Percentiles rank a stretch among this genome's conserved stretches.
These are phyloP conservation scores for Coemansia sp. DNA, from an alignment of 192 early-diverging fungal species.

Conservation along the genomic window DNA sequence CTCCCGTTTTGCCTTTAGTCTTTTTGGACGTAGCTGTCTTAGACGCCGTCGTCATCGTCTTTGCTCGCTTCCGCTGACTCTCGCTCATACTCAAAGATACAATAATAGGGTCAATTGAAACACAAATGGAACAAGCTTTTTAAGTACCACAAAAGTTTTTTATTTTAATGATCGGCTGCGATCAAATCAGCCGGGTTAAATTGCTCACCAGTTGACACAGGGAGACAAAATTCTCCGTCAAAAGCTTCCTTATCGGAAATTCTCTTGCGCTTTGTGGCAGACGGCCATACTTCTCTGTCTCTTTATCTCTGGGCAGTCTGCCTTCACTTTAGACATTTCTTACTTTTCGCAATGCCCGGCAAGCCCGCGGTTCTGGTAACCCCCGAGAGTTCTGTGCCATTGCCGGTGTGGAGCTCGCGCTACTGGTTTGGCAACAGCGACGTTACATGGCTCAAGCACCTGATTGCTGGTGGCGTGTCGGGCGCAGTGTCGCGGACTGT, in stretches of 20 bases:
- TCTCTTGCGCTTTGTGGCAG: background rate
- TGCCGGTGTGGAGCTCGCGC: conserved; percentile 47
- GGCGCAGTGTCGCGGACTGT: conserved; percentile 76
- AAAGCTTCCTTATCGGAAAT: background rate
- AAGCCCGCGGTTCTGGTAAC: conserved; percentile 24
- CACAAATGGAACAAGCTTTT: background rate
- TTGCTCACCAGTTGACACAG: background rate
- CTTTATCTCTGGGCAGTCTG: background rate
- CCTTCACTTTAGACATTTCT: background rate
- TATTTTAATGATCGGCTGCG: background rate
- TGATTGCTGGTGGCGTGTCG: conserved; percentile 73
- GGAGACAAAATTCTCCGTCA: background rate
- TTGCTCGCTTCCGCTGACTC: conserved; percentile 8
- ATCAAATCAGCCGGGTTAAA: conserved; percentile 2
- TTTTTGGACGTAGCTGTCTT: background rate
- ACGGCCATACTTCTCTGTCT: background rate
- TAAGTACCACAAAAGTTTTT: background rate
- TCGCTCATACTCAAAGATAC: background rate
- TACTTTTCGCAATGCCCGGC: conserved; percentile 7
- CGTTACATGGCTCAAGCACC: conserved; percentile 67
- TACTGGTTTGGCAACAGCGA: conserved; percentile 54
- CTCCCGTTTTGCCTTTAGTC: background rate
- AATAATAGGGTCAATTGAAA: background rate
- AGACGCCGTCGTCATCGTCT: background rate
- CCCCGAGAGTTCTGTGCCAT: conserved; percentile 13